These are phyloP conservation scores for Tetraselmis striata DNA, from an alignment of 139 green algal species.

Conservation along the genomic window DNA sequence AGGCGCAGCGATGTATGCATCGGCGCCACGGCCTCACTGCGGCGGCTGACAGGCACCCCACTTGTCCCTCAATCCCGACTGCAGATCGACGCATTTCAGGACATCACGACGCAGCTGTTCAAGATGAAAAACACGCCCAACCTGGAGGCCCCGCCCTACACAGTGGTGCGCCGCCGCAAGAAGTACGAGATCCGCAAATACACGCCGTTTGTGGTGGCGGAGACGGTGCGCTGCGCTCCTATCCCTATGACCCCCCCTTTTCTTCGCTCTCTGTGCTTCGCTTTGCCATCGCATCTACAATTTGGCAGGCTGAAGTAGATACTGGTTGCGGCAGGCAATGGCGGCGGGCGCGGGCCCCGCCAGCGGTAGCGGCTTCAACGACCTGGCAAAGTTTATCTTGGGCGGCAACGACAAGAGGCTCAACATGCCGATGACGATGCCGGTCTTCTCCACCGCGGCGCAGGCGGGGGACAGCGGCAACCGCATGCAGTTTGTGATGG, in stretches of 20 bases:
- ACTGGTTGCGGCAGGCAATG: too few species aligned
- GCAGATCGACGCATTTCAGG: slow-evolving; percentile 21
- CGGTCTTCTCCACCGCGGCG: slow-evolving; percentile 34
- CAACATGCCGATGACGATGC: slow-evolving; percentile 74
- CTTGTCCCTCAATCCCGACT: too few species aligned
- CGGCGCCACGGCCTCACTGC: too few species aligned
- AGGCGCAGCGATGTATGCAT: too few species aligned
- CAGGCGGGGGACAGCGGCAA: background rate
- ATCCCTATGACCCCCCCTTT: too few species aligned
- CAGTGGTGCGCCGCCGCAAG: slow-evolving; percentile 27
- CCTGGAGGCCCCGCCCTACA: slow-evolving; percentile 40
- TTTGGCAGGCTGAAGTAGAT: too few species aligned
- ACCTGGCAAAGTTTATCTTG: slow-evolving; percentile 79
- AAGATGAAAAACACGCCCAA: slow-evolving; percentile 8
- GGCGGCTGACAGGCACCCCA: too few species aligned
- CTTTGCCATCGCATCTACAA: too few species aligned
- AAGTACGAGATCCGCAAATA: slow-evolving; percentile 75
- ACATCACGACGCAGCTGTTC: slow-evolving; percentile 14
- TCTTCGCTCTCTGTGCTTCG: too few species aligned
- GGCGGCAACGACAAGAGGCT: slow-evolving; percentile 54
- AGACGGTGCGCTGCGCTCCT: slow-evolving; percentile 28
- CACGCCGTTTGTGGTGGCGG: slow-evolving; percentile 56
- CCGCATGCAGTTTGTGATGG: slow-evolving; percentile 34
- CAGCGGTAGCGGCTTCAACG: slow-evolving; percentile 41
- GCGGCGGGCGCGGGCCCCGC: background rate